phyloP scores from a whole-genome alignment of 352 stramenopile genomes.

The Phytophthora tubulina region DNA sequence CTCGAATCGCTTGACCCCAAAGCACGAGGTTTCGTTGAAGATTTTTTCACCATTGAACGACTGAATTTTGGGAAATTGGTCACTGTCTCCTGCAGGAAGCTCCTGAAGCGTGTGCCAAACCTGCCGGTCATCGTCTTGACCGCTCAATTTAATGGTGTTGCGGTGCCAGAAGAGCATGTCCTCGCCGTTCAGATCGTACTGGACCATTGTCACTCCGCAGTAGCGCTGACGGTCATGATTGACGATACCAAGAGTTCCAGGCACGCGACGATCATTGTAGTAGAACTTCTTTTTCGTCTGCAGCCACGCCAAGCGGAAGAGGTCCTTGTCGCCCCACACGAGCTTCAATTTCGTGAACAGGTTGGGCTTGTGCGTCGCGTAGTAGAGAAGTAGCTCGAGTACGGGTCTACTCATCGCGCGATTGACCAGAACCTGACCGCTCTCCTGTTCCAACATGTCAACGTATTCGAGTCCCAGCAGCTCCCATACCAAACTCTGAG shows the following conservation, averaged over 20 bases:
- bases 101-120: constrained; percentile 67
- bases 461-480: constrained; percentile 52
- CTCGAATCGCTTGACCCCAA: constrained; percentile 66
- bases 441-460: constrained; percentile 65
- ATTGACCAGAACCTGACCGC: constrained; percentile 59
- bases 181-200: constrained; percentile 52
- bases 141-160: constrained; percentile 75
- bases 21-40: constrained; percentile 78
- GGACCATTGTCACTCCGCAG: constrained; percentile 62
- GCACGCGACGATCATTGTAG: constrained; percentile 51
- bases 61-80: constrained; percentile 45
- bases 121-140: constrained; percentile 30
- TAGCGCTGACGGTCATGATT: constrained; percentile 47
- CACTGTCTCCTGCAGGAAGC: constrained; percentile 30
- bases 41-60: constrained; percentile 69
- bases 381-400: constrained; percentile 61
- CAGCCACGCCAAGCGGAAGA: constrained; percentile 65
- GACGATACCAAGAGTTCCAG: constrained; percentile 54
- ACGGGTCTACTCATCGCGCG: constrained; percentile 37
- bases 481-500: constrained; percentile 67
- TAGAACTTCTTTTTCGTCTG: constrained; percentile 43
- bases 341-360: constrained; percentile 62
- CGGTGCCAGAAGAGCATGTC: constrained; percentile 61
- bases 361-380: constrained; percentile 52
- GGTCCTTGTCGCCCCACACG: constrained; percentile 66